Base-by-base conservation (phyloP, 1,284 basidiomycete species). In the Heimioporus punctisporus region DNA sequence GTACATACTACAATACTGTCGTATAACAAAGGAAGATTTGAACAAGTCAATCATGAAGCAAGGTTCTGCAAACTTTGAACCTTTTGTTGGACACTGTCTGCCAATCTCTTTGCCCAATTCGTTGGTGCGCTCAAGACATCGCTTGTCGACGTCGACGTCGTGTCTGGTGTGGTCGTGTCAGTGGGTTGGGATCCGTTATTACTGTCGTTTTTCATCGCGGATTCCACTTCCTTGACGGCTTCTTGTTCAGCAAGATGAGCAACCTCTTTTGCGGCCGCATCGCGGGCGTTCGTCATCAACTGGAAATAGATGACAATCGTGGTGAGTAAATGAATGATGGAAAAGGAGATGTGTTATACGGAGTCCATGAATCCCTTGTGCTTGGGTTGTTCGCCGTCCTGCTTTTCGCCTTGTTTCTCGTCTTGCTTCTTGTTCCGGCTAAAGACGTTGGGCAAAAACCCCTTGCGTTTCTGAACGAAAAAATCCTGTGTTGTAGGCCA, bases 31-130 rank as follows among this genome's bases (percentile, higher is more conserved):
- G 31, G 17, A 34, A 34, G 9, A 34, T 34, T 34, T 17, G 4
- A 17, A 5, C 9, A 34, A 4, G 17, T 34, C 9, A 14, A 14
- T 37, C 37, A 26, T 3, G 41, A 42, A 42, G 41, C 41, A 17
- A 25, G 23, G 25, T 42, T 42, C 15, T 42, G 41, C 15, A 65
- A 39, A 24, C 11, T 24, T 43, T 64, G 56, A n/a, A 52, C 37
- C 34, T 57, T 61, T 42, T 65, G 63, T 27, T 65, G 58, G 9
- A 45, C 58, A 2, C 5, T 47, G 6, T 50, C 47, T 44, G 30
- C 42, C 54, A 62, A 55, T 27, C 40, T 49, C 49, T 61, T 61
- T 23, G 58, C 63, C 61, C 61, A 63, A 30, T 31, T 64, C 12
- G 52, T 60, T 11, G 61, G 43, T 3, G 43, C 42, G 34, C 24